Evolutionary conservation across 1,284 basidiomycete genomes (phyloP).

Genomic region (Ustanciosporium gigantosporum): DNA sequence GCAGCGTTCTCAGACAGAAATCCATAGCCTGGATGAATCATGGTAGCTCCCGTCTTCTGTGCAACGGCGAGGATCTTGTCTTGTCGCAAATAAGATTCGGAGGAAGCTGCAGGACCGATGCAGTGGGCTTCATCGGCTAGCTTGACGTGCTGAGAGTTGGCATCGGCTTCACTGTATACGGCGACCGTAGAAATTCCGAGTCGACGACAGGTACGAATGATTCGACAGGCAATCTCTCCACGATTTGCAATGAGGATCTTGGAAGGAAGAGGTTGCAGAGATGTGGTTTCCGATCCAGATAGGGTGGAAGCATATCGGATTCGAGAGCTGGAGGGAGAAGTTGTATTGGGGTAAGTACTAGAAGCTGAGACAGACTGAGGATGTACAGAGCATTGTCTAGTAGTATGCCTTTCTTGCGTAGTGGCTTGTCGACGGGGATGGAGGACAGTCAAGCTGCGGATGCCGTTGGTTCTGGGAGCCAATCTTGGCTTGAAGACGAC

Average conservation of each 20-base stretch:
- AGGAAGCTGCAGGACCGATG: constrained; percentile 83
- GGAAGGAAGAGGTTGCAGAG: constrained; percentile 13
- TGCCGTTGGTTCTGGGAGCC: too few relatives aligned
- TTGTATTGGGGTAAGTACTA: too few relatives aligned
- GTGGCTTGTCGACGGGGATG: too few relatives aligned
- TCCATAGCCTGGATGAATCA: constrained; percentile 82
- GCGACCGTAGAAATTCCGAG: constrained; percentile 86
- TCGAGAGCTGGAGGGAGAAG: neutral
- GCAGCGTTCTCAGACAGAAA: constrained; percentile 70
- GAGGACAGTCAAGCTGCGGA: too few relatives aligned
- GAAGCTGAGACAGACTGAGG: too few relatives aligned
- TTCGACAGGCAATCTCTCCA: constrained; percentile 90
- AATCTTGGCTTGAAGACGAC: too few relatives aligned
- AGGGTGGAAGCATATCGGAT: too few relatives aligned
- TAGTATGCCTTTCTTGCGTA: too few relatives aligned
- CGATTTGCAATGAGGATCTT: constrained; percentile 64
- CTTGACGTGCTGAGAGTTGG: constrained; percentile 71
- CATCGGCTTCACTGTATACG: constrained; percentile 84
- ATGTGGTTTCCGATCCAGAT: too few relatives aligned
- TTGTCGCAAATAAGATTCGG: constrained; percentile 84
- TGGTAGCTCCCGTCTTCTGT: constrained; percentile 72
- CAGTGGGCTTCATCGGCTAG: constrained; percentile 95
- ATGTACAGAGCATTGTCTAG: too few relatives aligned
- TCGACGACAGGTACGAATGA: constrained; percentile 84
- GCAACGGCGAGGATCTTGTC: constrained; percentile 87